Conservation (phyloP, 345 rosid species). For the Cardamine resedifolia region DNA sequence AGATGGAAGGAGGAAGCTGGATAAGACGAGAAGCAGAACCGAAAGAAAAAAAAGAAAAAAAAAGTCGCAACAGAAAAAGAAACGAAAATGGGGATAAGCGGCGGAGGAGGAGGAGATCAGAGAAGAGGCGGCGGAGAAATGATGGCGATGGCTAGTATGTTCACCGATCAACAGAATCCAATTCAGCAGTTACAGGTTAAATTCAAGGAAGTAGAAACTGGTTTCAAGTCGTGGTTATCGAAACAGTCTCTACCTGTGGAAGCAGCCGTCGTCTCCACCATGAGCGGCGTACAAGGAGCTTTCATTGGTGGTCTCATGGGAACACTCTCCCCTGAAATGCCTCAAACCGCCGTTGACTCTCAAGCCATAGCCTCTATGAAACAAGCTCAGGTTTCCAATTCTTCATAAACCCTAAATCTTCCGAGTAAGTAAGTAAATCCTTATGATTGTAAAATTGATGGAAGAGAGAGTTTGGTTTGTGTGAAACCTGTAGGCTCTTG, state of each 20-base stretch:
- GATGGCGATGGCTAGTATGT: constrained; percentile 40
- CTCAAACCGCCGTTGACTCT: constrained; percentile 53
- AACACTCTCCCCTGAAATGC: constrained; percentile 49
- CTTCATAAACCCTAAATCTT: not conserved
- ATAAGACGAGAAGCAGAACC: constrained; percentile 25
- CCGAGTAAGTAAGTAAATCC: not conserved
- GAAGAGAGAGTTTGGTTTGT: not conserved
- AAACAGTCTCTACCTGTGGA: constrained; percentile 74
- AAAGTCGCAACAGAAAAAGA: not conserved
- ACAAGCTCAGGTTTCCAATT: constrained; percentile 76
- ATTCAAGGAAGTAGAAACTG: constrained; percentile 59
- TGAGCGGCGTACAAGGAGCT: constrained; percentile 74
- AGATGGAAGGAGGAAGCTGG: constrained; percentile 5
- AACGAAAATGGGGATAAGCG: constrained; percentile 46
- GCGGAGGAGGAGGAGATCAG: constrained; percentile 41
- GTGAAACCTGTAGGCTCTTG: constrained; percentile 55
- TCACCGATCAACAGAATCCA: constrained; percentile 56
- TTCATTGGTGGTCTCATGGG: constrained; percentile 85
- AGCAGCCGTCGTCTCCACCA: constrained; percentile 73
- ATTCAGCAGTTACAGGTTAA: constrained; percentile 54
- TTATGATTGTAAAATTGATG: not conserved
- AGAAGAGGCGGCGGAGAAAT: constrained; percentile 33
- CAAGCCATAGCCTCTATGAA: constrained; percentile 77
- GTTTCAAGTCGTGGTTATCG: constrained; percentile 74
- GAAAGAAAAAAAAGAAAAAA: not conserved